Evolutionary conservation across 257 asterid genomes (phyloP), one percentile per base, ranked within the genome.

Genomic region (Plantago ovata): DNA sequence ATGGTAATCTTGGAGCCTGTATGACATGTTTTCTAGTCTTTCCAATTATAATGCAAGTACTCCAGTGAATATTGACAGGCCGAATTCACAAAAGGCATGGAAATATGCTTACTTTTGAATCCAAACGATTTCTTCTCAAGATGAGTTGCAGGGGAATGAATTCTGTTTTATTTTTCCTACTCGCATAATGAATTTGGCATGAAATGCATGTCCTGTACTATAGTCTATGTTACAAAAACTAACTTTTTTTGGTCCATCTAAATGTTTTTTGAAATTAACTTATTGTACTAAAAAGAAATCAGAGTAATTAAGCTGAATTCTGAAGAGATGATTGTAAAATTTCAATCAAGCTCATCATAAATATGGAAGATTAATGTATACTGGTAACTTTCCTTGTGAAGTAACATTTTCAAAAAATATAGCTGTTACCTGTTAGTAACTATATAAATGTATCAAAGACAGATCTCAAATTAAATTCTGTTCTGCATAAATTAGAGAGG

Each of bases 21-120:
- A 62, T 67, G 43, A 59, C 9, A 68, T 68, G 71, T 57, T 71
- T 33, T 60, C 71, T 32, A 63, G 44, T 58, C 49, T 38, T 50
- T 54, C 45, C 24, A 49, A 4, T 28, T 3, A 28, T 28, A 28
- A 28, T 28, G 0, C 36, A 28, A 24, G 3, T 24, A 24, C 5
- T 24, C 5, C 32, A 28, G 36, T 4, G 36, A 8, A 28, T 28
- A 28, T 8, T 0, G 7, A 28, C 36, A 28, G 36, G 7, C 36
- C 7, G 36, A 28, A 28, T 28, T 28, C 7, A 28, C 36, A 28
- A 28, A 8, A 28, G 36, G 36, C 7, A 28, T 28, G 4, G 36
- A 28, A 28, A 28, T 28, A 8, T 28, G 36, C 36, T 3, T 28
- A 28, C 36, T 1, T 28, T 28, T 28, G 7, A 28, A 28, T 8